These are phyloP conservation scores for Pseudogymnoascus sp. DNA, from an alignment of 2,329 filamentous ascomycete genomes.

Conservation along the genomic window DNA sequence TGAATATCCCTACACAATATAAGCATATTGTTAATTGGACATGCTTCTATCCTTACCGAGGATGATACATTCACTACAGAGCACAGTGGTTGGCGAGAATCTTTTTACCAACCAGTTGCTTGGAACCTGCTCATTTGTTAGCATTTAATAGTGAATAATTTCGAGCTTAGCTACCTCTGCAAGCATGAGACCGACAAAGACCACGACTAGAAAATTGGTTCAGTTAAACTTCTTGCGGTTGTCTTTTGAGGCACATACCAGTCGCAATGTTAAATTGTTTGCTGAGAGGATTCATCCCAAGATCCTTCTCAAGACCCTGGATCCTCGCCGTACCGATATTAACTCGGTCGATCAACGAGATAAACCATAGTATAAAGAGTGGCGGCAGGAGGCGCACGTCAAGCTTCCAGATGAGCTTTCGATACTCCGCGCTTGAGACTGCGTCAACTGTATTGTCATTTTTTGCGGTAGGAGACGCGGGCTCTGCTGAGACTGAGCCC, in stretches of 20 bases:
- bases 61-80: slow-evolving; percentile 10
- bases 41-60: slow-evolving; percentile 3
- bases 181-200: slow-evolving; percentile 5
- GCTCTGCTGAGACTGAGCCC: neutral
- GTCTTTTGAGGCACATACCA: neutral
- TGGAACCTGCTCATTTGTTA: slow-evolving; percentile 7
- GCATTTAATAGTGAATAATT: neutral
- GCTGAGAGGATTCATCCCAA: slow-evolving; percentile 30
- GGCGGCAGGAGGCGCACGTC: neutral
- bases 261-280: slow-evolving; percentile 11
- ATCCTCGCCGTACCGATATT: slow-evolving; percentile 65
- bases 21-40: neutral
- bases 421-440: slow-evolving; percentile 4
- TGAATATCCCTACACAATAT: neutral
- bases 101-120: slow-evolving; percentile 10
- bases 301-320: slow-evolving; percentile 36
- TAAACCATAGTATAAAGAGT: slow-evolving; percentile 59
- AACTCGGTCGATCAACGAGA: slow-evolving; percentile 64
- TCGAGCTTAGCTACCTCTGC: slow-evolving; percentile 3
- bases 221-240: neutral
- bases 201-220: slow-evolving; percentile 3
- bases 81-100: slow-evolving; percentile 5
- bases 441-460: neutral
- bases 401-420: slow-evolving; percentile 7
- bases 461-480: neutral